Evolutionary conservation across 2,329 filamentous ascomycete genomes (phyloP).

Genomic region (Phyllosticta paracitricarpa): DNA sequence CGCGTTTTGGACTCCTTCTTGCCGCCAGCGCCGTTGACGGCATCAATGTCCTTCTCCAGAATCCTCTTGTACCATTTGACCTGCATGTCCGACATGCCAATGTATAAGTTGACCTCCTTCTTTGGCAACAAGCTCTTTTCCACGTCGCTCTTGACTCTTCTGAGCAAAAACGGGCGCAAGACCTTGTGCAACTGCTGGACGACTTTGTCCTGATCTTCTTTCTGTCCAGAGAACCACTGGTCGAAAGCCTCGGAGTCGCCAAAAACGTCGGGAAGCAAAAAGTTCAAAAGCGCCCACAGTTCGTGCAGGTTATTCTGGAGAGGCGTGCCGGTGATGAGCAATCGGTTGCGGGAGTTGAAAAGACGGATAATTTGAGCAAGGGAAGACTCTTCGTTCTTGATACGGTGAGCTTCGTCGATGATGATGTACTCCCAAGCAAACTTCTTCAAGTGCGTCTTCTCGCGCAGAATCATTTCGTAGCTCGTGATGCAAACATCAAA

Average conservation of each 20-base stretch:
- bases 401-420: constrained; percentile 94
- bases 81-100: constrained; percentile 99
- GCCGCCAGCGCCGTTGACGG: constrained; percentile 90
- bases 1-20: constrained; percentile 97
- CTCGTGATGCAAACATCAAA: constrained; percentile 98
- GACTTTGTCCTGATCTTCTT: constrained; percentile 85
- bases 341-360: constrained; percentile 88
- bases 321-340: constrained; percentile 93
- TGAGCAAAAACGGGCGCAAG: constrained; percentile 82
- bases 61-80: constrained; percentile 99
- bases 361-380: constrained; percentile 91
- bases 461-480: constrained; percentile 96
- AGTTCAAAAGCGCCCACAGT: constrained; percentile 94
- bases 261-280: constrained; percentile 95
- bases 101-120: constrained; percentile 93
- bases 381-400: constrained; percentile 98
- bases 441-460: constrained; percentile 91
- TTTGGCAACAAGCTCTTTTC: constrained; percentile 96
- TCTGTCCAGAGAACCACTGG: constrained; percentile 91
- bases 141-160: constrained; percentile 93
- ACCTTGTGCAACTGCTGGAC: constrained; percentile 94
- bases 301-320: constrained; percentile 98
- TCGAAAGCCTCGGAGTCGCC: constrained; percentile 95
- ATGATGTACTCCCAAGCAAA: constrained; percentile 99
- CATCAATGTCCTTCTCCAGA: constrained; percentile 96